phyloP scores from a whole-genome alignment of 139 green algal genomes.

The Micromonas pusilla region DNA sequence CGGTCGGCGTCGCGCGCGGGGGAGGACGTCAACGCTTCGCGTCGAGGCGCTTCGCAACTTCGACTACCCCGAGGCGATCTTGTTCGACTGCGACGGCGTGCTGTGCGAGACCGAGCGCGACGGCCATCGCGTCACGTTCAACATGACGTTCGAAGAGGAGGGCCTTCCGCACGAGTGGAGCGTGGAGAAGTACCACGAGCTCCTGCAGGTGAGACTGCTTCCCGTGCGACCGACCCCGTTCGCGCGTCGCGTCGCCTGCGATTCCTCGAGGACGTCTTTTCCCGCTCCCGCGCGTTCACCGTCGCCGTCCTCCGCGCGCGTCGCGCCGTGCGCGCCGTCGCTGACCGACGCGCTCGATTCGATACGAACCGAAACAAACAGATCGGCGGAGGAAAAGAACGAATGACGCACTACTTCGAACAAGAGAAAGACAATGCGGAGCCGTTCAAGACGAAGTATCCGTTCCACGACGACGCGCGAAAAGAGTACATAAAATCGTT shows the following conservation, averaged over 20 bases:
- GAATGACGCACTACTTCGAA: constrained; percentile 87
- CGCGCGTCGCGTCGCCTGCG: too few relatives aligned
- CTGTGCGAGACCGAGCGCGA: constrained; percentile 91
- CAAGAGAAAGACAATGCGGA: constrained; percentile 43
- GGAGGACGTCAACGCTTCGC: too few relatives aligned
- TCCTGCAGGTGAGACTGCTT: too few relatives aligned
- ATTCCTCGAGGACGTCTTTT: too few relatives aligned
- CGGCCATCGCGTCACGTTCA: constrained; percentile 87
- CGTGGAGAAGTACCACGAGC: constrained; percentile 84
- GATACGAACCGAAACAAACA: too few relatives aligned
- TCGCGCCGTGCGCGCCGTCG: too few relatives aligned
- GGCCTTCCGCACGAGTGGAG: constrained; percentile 59
- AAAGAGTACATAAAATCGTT: constrained; percentile 73
- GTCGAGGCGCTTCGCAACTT: constrained; percentile 14
- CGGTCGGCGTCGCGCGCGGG: too few relatives aligned
- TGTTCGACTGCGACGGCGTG: constrained; percentile 94
- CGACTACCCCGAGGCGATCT: constrained; percentile 54
- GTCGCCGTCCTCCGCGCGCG: too few relatives aligned
- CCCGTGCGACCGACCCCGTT: too few relatives aligned
- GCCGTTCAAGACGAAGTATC: constrained; percentile 57
- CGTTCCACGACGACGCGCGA: constrained; percentile 42
- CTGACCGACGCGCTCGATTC: too few relatives aligned
- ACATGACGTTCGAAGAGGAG: constrained; percentile 79
- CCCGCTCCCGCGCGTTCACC: too few relatives aligned
- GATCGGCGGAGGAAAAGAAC: constrained; percentile 95